phyloP scores from a whole-genome alignment of 768 basidiomycete genomes.

The Pulveroboletus sp. region DNA sequence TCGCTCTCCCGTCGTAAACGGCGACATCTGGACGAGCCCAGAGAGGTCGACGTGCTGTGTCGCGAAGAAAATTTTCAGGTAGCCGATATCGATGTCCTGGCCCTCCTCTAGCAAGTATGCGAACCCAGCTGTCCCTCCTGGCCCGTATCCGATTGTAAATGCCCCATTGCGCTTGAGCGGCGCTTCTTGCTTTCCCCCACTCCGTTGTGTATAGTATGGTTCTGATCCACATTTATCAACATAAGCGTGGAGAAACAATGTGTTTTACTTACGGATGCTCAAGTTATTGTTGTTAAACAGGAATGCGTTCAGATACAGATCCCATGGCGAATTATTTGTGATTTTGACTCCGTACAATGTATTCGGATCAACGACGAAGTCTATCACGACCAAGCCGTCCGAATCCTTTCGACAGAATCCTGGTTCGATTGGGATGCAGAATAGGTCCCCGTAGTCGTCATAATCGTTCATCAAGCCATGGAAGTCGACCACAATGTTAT shows the following conservation, averaged over 20 bases:
- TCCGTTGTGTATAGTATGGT: constrained; percentile 6
- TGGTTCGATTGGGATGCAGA: neutral
- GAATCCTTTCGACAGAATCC: constrained; percentile 1
- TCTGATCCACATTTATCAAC: constrained; percentile 6
- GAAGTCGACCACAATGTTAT: constrained; percentile 13
- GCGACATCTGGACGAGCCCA: constrained; percentile 32
- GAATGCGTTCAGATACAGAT: constrained; percentile 39
- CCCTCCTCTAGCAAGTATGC: constrained; percentile 15
- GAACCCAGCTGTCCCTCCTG: constrained; percentile 16
- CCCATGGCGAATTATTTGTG: constrained; percentile 5
- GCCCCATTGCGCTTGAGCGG: constrained; percentile 5
- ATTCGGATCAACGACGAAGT: constrained; percentile 21
- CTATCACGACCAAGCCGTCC: constrained; percentile 6
- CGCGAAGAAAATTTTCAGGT: constrained; percentile 44
- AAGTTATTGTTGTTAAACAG: constrained; percentile 43
- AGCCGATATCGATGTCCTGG: constrained; percentile 38
- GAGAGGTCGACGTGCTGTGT: constrained; percentile 34
- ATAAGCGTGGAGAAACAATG: neutral
- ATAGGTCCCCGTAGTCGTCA: neutral
- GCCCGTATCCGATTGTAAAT: constrained; percentile 42
- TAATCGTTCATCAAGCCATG: neutral
- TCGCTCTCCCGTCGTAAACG: constrained; percentile 19
- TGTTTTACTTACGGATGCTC: constrained; percentile 31
- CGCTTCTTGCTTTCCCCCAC: neutral
- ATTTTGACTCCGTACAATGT: constrained; percentile 32